Base-by-base conservation (phyloP, 1,139 yeast species). In the Ogataea hybrid region DNA sequence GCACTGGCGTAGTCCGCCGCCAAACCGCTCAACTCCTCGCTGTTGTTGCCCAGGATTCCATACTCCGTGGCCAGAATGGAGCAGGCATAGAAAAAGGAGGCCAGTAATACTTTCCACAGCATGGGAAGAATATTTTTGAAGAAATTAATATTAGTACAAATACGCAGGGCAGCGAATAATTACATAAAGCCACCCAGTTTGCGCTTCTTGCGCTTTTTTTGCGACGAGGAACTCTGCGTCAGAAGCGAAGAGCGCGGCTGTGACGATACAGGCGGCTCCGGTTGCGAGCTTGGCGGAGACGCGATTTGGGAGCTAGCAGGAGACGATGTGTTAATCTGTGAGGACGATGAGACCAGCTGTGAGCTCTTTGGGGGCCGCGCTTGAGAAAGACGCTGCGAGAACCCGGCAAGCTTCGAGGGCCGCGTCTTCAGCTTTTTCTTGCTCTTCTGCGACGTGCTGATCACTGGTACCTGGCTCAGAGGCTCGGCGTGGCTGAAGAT, bases 1-100 rank as follows among this genome's bases (percentile, higher is more conserved):
- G 57, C 51, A 29, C 54, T 39, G n/a, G 61, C 50, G 42, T 62
- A 67, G 25, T 62, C 60, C 10, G 49, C 47, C 15, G 49, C 39
- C 15, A 57, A 21, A 10, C 45, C 41, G n/a, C 46, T 32, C 12
- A 42, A 22, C 1, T 22, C 30, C 4, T 33, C 39, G 32, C n/a
- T 14, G 5, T 37, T 33, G 28, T 39, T 42, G 12, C 43, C 46
- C 5, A 43, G 21, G n/a, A 37, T 36, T 6, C 33, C 48, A 31
- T 31, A 42, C 21, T 39, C 37, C n/a, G 32, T 21, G 14, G 44
- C 45, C 8, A 12, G 5, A 4, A 18, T 42, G 6, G 25, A 25
- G 9, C 34, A 32, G 28, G 18, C 32, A 25, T 38, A 3, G 6
- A 37, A 23, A 25, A 16, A 17, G 7, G 28, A 35, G 30, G 30